These are phyloP conservation scores for Tricholoma sp. DNA, from an alignment of 768 basidiomycete genomes.

Conservation along the genomic window DNA sequence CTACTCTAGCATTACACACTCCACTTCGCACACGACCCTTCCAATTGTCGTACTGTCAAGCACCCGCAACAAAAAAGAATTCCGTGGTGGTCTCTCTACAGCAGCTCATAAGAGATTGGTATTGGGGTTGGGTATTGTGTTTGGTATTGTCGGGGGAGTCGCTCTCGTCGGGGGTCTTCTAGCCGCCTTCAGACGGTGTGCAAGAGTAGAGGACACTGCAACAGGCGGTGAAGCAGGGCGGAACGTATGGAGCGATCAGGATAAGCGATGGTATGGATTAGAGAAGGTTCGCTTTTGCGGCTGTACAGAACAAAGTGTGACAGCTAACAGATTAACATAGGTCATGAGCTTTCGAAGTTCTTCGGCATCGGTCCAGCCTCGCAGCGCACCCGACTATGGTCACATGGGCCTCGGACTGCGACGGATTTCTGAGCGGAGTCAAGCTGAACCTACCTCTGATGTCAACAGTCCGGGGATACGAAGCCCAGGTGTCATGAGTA, in stretches of 20 bases:
- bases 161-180: constrained; percentile 50
- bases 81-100: constrained; percentile 31
- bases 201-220: constrained; percentile 56
- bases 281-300: constrained; percentile 21
- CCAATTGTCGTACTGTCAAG: constrained; percentile 40
- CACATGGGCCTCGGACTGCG: constrained; percentile 44
- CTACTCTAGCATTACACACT: constrained; percentile 60
- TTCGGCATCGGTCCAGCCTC: constrained; percentile 10
- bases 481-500: constrained; percentile 60
- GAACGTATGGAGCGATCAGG: constrained; percentile 56
- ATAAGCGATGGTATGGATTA: constrained; percentile 67
- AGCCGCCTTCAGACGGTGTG: constrained; percentile 50
- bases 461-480: constrained; percentile 20
- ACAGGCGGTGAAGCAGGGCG: constrained; percentile 55
- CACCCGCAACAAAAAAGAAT: constrained; percentile 32
- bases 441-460: constrained; percentile 16
- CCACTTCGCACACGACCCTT: constrained; percentile 64
- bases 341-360: constrained; percentile 13
- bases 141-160: constrained; percentile 58
- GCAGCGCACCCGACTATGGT: constrained; percentile 21
- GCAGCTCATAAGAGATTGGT: constrained; percentile 44
- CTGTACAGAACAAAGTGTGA: constrained; percentile 14
- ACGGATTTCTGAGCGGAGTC: constrained; percentile 42
- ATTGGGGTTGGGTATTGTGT: constrained; percentile 56
- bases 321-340: constrained; percentile 11